These are phyloP conservation scores for Wickerhamomyces sydowiorum DNA, from an alignment of 805 yeast genomes.

Conservation along the genomic window DNA sequence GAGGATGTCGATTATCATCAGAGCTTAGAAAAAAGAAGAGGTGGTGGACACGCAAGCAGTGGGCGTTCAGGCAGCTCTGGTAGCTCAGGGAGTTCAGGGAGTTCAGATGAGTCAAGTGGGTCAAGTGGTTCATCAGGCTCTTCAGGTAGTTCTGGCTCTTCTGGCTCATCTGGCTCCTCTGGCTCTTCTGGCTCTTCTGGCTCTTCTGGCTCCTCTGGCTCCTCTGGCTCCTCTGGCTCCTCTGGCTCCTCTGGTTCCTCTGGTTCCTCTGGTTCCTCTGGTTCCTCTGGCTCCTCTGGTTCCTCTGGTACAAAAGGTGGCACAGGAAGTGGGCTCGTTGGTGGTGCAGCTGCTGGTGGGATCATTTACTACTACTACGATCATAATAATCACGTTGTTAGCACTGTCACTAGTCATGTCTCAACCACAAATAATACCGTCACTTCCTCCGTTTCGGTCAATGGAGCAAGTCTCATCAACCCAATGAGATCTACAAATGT, in stretches of 20 bases:
- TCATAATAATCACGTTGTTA: background rate
- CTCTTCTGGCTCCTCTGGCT: too few species aligned
- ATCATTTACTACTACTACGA: background rate
- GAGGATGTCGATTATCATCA: too few species aligned
- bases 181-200: too few species aligned
- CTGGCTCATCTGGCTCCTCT: too few species aligned
- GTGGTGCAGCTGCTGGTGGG: background rate
- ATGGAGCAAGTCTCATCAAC: background rate
- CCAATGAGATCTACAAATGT: background rate
- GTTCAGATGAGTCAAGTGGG: too few species aligned
- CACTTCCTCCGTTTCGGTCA: background rate
- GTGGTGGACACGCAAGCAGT: too few species aligned
- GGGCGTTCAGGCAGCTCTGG: background rate
- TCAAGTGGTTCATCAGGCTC: too few species aligned
- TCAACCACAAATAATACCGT: background rate
- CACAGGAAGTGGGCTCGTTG: background rate
- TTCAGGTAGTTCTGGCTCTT: too few species aligned
- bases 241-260: background rate
- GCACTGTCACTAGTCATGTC: background rate
- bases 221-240: too few species aligned
- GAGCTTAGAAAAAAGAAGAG: too few species aligned
- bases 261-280: background rate
- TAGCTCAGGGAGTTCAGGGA: too few species aligned
- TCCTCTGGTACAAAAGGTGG: background rate
- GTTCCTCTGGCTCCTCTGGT: background rate